Conservation (phyloP, 1,284 basidiomycete species). For the Ganoderma sp. region DNA sequence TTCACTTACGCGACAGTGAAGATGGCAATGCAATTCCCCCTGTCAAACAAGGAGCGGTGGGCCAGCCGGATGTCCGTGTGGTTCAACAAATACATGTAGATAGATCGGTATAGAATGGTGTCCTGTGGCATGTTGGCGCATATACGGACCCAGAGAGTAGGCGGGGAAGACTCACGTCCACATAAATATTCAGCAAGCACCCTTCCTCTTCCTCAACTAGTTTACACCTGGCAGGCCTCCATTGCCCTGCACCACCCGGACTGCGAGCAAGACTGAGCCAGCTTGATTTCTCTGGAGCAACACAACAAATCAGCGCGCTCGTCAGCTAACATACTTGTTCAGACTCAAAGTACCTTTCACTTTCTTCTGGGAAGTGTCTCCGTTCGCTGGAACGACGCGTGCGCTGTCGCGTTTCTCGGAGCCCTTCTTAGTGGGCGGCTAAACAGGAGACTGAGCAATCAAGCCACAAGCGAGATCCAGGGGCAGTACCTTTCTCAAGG, state of each 20-base stretch:
- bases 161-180: slow-evolving; percentile 58
- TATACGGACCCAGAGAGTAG: slow-evolving; percentile 6
- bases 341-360: slow-evolving; percentile 58
- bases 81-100: slow-evolving; percentile 71
- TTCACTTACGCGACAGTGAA: slow-evolving; percentile 60
- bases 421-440: slow-evolving; percentile 49
- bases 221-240: slow-evolving; percentile 74
- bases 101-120: slow-evolving; percentile 70
- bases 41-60: slow-evolving; percentile 73
- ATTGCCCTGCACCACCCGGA: slow-evolving; percentile 58
- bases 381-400: slow-evolving; percentile 37
- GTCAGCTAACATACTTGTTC: background rate
- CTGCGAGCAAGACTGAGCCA: slow-evolving; percentile 69
- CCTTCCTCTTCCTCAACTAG: slow-evolving; percentile 69
- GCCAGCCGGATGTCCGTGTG: slow-evolving; percentile 76
- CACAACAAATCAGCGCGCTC: slow-evolving; percentile 13
- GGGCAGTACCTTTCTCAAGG: slow-evolving; percentile 60
- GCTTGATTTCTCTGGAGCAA: slow-evolving; percentile 65
- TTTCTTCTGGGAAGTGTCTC: slow-evolving; percentile 53
- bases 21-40: slow-evolving; percentile 73
- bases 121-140: slow-evolving; percentile 52
- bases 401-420: slow-evolving; percentile 60
- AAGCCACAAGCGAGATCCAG: slow-evolving; percentile 23
- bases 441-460: slow-evolving; percentile 20
- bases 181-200: slow-evolving; percentile 72